Percentiles rank a stretch among this genome's conserved stretches.
Conservation (phyloP, 2,329 filamentous ascomycete species). For the Pezicula carpinea region DNA sequence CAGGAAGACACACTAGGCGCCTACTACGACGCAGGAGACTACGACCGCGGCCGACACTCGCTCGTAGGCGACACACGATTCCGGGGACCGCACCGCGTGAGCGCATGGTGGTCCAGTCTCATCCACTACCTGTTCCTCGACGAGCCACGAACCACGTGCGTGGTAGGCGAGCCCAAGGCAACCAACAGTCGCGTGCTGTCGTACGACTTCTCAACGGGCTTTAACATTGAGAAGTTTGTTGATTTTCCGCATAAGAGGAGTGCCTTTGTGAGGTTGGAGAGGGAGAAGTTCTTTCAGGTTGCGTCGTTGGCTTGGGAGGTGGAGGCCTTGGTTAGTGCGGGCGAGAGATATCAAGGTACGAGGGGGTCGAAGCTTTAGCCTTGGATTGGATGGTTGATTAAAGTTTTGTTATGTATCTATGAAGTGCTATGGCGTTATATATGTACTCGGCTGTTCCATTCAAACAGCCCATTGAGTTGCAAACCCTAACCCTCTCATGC, state of each 20-base stretch:
- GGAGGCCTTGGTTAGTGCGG: no score
- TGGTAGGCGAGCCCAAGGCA: slow-evolving; percentile 68
- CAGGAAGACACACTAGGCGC: slow-evolving; percentile 57
- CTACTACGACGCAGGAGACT: slow-evolving; percentile 50
- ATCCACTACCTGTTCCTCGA: slow-evolving; percentile 62
- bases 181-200: slow-evolving; percentile 62
- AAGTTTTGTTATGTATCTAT: no score
- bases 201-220: slow-evolving; percentile 28
- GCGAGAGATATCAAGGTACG: no score
- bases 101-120: slow-evolving; percentile 56
- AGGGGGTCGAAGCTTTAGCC: no score
- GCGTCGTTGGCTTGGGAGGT: no score
- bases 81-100: slow-evolving; percentile 55
- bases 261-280: slow-evolving; percentile 30
- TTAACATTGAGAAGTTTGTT: slow-evolving; percentile 31
- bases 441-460: no score
- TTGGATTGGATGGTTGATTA: no score
- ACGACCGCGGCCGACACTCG: slow-evolving; percentile 56
- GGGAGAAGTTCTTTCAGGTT: slow-evolving; percentile 38
- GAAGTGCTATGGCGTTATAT: no score
- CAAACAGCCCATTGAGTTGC: no score
- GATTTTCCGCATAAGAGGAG: slow-evolving; percentile 35
- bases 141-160: slow-evolving; percentile 50
- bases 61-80: slow-evolving; percentile 54
- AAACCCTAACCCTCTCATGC: no score